Evolutionary conservation across 495 filamentous ascomycete genomes (phyloP).

Genomic region (Aspergillus panamensis): DNA sequence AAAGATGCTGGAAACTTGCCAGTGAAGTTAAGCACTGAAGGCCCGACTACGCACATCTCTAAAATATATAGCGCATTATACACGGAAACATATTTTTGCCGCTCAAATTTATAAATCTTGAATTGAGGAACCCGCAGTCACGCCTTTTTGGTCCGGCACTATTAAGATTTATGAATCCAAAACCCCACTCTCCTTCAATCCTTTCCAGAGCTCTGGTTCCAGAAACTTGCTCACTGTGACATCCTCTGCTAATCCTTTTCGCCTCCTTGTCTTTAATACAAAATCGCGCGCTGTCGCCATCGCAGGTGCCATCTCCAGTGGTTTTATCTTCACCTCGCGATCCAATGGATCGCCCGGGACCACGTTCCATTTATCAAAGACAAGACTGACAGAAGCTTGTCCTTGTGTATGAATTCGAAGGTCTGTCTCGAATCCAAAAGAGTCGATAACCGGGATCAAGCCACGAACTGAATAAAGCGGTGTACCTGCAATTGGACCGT

Average conservation of each 20-base stretch:
- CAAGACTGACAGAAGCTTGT: constrained; percentile 81
- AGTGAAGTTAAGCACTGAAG: constrained; percentile 25
- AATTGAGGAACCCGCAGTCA: not conserved
- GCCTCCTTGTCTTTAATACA: constrained; percentile 87
- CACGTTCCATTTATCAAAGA: constrained; percentile 93
- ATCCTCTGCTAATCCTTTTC: constrained; percentile 94
- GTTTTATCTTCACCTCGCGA: constrained; percentile 72
- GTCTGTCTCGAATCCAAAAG: constrained; percentile 97
- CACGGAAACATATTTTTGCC: not conserved
- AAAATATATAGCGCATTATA: not conserved
- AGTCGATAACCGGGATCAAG: constrained; percentile 91
- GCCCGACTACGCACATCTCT: not conserved
- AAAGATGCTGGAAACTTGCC: constrained; percentile 89
- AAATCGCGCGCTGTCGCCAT: constrained; percentile 92
- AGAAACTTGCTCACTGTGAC: constrained; percentile 93
- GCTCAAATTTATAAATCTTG: not conserved
- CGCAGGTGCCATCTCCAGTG: constrained; percentile 80
- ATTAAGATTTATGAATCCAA: constrained; percentile 57
- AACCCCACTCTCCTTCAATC: constrained; percentile 82
- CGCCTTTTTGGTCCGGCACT: not conserved
- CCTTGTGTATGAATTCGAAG: constrained; percentile 94
- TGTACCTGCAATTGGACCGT: constrained; percentile 91
- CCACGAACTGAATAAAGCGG: constrained; percentile 90
- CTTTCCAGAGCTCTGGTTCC: constrained; percentile 87
- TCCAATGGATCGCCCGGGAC: constrained; percentile 95